Evolutionary conservation across 495 filamentous ascomycete species (phyloP).

Genomic region (Neurospora sp.): DNA sequence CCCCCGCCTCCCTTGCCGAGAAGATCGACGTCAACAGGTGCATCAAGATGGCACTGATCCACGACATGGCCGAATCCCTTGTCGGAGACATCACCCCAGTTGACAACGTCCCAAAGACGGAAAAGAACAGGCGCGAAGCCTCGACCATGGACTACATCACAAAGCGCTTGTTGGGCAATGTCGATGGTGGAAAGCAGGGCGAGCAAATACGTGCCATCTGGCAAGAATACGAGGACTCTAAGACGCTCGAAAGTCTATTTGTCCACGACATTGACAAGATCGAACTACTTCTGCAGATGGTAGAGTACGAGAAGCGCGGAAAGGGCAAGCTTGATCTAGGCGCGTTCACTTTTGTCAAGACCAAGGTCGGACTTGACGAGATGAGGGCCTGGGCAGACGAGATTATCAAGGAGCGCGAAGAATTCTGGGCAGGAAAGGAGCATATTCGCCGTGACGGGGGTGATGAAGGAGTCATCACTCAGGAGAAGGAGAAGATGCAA

Average conservation of each 20-base stretch:
- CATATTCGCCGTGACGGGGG: slow-evolving; percentile 34
- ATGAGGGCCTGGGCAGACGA: slow-evolving; percentile 69
- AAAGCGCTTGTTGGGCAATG: slow-evolving; percentile 56
- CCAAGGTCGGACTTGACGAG: slow-evolving; percentile 63
- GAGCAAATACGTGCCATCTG: slow-evolving; percentile 65
- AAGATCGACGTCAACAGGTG: slow-evolving; percentile 69
- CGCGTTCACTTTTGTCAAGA: slow-evolving; percentile 72
- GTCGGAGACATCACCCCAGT: slow-evolving; percentile 95
- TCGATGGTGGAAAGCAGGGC: slow-evolving; percentile 57
- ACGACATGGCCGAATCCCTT: slow-evolving; percentile 94
- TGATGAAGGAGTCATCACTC: slow-evolving; percentile 27
- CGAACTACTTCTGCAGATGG: slow-evolving; percentile 86
- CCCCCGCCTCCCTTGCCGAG: slow-evolving; percentile 61
- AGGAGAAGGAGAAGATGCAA: slow-evolving; percentile 25
- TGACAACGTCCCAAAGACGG: slow-evolving; percentile 56
- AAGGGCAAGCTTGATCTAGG: slow-evolving; percentile 58
- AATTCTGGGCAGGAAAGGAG: slow-evolving; percentile 51
- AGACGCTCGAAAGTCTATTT: slow-evolving; percentile 73
- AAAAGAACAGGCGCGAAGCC: slow-evolving; percentile 80
- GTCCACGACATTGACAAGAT: slow-evolving; percentile 98
- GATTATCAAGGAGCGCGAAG: slow-evolving; percentile 63
- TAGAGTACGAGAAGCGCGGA: slow-evolving; percentile 81
- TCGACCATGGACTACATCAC: slow-evolving; percentile 86
- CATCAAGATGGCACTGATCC: slow-evolving; percentile 85
- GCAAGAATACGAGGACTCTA: slow-evolving; percentile 84